phyloP scores from a whole-genome alignment of 169 alveolate species.

The Plasmodium cynomolgi region DNA sequence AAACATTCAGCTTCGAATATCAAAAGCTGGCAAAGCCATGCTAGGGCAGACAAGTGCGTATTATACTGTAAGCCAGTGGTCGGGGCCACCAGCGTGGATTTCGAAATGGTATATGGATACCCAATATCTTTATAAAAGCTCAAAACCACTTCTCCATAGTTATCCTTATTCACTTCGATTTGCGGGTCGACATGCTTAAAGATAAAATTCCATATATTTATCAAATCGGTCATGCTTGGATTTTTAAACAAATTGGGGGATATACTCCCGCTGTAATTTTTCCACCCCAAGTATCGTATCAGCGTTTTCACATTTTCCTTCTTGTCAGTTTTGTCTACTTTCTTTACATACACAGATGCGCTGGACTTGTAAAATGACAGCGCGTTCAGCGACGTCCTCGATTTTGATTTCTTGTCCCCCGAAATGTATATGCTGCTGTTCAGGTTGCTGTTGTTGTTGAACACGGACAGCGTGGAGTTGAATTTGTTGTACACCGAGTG shows the following conservation, averaged over 20 bases:
- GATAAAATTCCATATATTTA: conserved; percentile 75
- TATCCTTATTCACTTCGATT: conserved; percentile 73
- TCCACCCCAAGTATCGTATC: conserved; percentile 75
- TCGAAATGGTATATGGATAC: conserved; percentile 84
- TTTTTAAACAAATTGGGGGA: conserved; percentile 71
- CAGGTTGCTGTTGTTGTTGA: conserved; percentile 31
- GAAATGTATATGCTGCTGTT: conserved; percentile 64
- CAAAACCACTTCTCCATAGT: conserved; percentile 74
- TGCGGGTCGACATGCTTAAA: conserved; percentile 73
- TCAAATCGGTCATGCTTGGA: conserved; percentile 75
- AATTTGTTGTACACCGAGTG: conserved; percentile 74
- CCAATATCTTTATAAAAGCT: conserved; percentile 82
- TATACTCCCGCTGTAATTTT: conserved; percentile 67
- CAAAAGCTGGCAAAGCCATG: conserved; percentile 87
- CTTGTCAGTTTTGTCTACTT: conserved; percentile 67
- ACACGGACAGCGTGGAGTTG: conserved; percentile 62
- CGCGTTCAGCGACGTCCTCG: conserved; percentile 57
- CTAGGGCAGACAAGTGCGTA: conserved; percentile 84
- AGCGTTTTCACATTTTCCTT: conserved; percentile 73
- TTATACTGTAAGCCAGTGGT: conserved; percentile 87
- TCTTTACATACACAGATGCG: conserved; percentile 72
- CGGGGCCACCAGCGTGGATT: conserved; percentile 87
- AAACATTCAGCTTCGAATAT: conserved; percentile 85
- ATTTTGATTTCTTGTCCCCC: conserved; percentile 57
- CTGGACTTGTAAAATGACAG: conserved; percentile 64